phyloP scores from a whole-genome alignment of 352 stramenopile genomes.

The Globisporangium apiculatum region DNA sequence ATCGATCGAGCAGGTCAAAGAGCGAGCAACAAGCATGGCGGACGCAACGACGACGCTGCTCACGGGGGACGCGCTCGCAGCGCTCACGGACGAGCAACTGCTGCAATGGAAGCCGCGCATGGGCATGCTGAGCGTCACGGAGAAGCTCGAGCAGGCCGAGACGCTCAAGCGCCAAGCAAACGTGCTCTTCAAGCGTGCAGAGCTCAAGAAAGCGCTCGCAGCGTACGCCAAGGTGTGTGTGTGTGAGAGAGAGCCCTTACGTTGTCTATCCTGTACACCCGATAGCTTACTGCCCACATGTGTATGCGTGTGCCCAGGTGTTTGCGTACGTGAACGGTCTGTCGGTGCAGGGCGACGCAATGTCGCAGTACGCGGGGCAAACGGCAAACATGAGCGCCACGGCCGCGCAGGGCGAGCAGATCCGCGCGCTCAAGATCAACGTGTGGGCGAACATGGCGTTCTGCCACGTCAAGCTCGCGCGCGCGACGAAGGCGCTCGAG shows the following conservation, averaged over 20 bases:
- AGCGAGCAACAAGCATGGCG: not conserved
- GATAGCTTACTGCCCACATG: not conserved
- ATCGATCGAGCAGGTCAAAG: not conserved
- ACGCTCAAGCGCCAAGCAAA: conserved; percentile 79
- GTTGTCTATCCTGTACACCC: not conserved
- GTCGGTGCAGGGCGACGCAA: conserved; percentile 64
- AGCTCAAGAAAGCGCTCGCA: conserved; percentile 52
- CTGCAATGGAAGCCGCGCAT: conserved; percentile 62
- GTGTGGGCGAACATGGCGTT: conserved; percentile 80
- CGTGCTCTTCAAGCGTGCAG: conserved; percentile 43
- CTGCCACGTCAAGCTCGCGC: conserved; percentile 68
- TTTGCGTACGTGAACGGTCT: conserved; percentile 82
- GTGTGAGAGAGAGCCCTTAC: not conserved
- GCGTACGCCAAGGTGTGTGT: conserved; percentile 44
- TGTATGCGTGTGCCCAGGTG: conserved; percentile 21
- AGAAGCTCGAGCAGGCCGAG: conserved; percentile 71
- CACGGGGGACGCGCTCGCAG: not conserved
- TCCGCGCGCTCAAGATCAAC: conserved; percentile 60
- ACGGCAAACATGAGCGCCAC: conserved; percentile 45
- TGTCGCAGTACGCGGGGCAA: conserved; percentile 59
- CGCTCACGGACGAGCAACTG: conserved; percentile 35
- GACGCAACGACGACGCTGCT: too few species aligned
- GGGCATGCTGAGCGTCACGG: conserved; percentile 44
- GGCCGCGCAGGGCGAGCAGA: conserved; percentile 37
- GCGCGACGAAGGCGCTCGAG: conserved; percentile 39